Conservation (phyloP, 495 filamentous ascomycete species). For the Podospora bellae-mahoneyi region DNA sequence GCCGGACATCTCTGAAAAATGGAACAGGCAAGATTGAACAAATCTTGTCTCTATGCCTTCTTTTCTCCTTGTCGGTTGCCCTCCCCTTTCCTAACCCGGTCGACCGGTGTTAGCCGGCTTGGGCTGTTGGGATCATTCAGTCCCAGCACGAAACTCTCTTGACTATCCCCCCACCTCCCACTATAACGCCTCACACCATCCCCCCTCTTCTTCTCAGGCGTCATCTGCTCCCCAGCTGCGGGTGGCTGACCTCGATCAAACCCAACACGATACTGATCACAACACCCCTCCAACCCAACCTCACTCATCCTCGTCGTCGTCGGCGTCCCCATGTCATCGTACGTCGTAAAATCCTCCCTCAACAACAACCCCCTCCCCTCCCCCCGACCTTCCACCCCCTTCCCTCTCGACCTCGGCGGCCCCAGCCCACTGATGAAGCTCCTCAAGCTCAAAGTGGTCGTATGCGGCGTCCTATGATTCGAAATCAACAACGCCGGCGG, state of each 20-base stretch:
- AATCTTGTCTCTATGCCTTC: not conserved
- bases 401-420: conserved; percentile 6
- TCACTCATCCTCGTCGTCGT: conserved; percentile 23
- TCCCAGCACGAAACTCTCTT: conserved; percentile 31
- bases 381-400: not conserved
- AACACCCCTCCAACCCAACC: conserved; percentile 28
- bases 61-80: not conserved
- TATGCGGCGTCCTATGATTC: conserved; percentile 23
- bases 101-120: conserved; percentile 28
- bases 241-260: not conserved
- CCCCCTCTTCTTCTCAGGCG: conserved; percentile 10
- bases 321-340: conserved; percentile 11
- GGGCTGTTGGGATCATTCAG: conserved; percentile 32
- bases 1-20: not conserved
- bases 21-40: not conserved
- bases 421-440: conserved; percentile 32
- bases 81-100: conserved; percentile 13
- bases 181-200: conserved; percentile 8
- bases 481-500: conserved; percentile 17
- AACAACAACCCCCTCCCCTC: conserved; percentile 16
- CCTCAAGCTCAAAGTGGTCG: conserved; percentile 28
- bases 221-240: conserved; percentile 10
- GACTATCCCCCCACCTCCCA: conserved; percentile 25
- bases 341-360: conserved; percentile 6
- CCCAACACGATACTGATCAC: conserved; percentile 25